A percentile compares a stretch with the other conserved stretches of the same genome.
Conservation (phyloP, 1,139 yeast species). For the Taphrina confusa region DNA sequence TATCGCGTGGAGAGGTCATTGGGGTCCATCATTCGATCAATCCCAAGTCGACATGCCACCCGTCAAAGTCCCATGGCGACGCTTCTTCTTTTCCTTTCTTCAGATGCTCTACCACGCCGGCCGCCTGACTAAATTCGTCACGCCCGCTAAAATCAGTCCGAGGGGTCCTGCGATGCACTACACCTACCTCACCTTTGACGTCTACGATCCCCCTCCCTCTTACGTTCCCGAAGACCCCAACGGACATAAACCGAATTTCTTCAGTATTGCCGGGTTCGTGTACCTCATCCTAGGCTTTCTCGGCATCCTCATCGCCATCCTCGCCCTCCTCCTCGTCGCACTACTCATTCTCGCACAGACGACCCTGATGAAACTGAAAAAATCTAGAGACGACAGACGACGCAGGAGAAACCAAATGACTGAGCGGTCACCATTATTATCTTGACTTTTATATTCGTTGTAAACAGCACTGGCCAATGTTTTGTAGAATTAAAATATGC, state of each 20-base stretch:
- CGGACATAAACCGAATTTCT: conserved; percentile 28
- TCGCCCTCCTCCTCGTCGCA: conserved; percentile 15
- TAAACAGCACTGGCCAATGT: background rate
- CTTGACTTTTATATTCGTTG: background rate
- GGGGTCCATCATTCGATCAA: conserved; percentile 33
- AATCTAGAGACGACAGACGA: background rate
- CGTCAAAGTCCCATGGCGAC: conserved; percentile 22
- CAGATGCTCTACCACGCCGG: conserved; percentile 33
- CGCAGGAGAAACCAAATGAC: conserved; percentile 17
- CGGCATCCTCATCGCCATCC: conserved; percentile 24
- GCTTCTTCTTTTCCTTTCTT: conserved; percentile 31
- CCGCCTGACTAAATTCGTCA: conserved; percentile 24
- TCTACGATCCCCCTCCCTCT: conserved; percentile 20
- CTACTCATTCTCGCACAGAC: background rate
- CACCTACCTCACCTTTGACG: conserved; percentile 28
- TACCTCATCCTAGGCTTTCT: conserved; percentile 27
- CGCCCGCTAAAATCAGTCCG: conserved; percentile 25
- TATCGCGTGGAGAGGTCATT: conserved; percentile 27
- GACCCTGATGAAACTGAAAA: background rate
- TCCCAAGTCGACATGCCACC: conserved; percentile 31
- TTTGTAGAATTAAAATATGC: no score
- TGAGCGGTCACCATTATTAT: conserved; percentile 24
- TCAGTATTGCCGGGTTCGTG: conserved; percentile 26
- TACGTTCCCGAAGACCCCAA: conserved; percentile 33
- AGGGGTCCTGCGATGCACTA: conserved; percentile 29